These are phyloP conservation scores for Carex littledalei DNA, from an alignment of 176 grass and related monocot species.

Conservation along the genomic window DNA sequence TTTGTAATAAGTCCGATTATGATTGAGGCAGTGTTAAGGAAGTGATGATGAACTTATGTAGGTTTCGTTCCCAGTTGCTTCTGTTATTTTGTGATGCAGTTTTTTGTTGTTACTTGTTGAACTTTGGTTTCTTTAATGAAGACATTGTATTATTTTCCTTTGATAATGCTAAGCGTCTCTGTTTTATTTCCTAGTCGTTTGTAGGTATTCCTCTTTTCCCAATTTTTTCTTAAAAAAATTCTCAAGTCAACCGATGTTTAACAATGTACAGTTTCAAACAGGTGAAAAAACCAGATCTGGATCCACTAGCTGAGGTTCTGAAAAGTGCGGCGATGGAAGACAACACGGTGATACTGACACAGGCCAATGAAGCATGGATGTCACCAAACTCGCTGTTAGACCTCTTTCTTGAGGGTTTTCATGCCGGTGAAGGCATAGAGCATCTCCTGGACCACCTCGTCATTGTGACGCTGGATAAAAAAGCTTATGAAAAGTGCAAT, in stretches of 20 bases:
- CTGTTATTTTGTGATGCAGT: no score
- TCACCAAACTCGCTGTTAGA: constrained; percentile 52
- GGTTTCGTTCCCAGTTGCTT: no score
- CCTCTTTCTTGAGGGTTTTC: constrained; percentile 66
- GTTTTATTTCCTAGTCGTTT: background rate
- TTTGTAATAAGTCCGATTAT: no score
- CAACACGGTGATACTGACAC: constrained; percentile 54
- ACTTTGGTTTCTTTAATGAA: no score
- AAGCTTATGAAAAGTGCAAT: constrained; percentile 35
- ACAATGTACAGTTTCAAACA: background rate
- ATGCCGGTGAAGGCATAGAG: constrained; percentile 34
- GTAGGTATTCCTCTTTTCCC: background rate
- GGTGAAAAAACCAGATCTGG: background rate
- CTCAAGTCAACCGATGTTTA: background rate
- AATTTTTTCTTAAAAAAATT: background rate
- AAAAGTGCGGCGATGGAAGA: constrained; percentile 41
- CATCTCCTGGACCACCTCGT: constrained; percentile 47
- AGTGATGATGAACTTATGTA: no score
- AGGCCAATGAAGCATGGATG: constrained; percentile 57
- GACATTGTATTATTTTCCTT: no score
- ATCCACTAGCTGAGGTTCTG: constrained; percentile 35
- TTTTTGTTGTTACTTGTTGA: no score
- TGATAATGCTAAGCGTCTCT: background rate
- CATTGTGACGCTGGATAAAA: constrained; percentile 45
- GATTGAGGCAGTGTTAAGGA: no score